Evolutionary conservation across 257 asterid species (phyloP).

Genomic region (Forsythia suspensa): DNA sequence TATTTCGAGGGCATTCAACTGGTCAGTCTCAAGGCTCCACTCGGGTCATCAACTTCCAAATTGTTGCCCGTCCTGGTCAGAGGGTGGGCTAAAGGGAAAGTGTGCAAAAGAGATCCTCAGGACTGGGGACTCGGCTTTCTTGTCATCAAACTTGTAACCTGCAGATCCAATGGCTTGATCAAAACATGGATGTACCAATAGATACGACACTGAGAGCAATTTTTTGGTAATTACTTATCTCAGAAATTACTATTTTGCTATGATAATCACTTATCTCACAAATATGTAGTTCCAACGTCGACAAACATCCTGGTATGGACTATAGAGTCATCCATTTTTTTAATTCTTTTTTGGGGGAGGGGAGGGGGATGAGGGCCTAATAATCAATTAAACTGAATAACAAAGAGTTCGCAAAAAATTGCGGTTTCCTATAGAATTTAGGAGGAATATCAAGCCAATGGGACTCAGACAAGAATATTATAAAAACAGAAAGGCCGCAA

Average conservation of each 20-base stretch:
- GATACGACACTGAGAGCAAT: background rate
- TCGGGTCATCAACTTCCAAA: slow-evolving; percentile 20
- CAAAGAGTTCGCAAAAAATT: background rate
- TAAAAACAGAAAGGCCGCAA: slow-evolving; percentile 8
- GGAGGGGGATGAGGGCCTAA: background rate
- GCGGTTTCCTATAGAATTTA: background rate
- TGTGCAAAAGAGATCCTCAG: slow-evolving; percentile 56
- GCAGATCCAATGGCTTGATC: slow-evolving; percentile 22
- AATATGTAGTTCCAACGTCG: background rate
- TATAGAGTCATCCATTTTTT: background rate
- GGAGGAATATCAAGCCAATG: background rate
- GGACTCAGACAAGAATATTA: background rate
- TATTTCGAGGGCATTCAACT: background rate
- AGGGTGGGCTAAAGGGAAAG: slow-evolving; percentile 65
- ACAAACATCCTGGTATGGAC: background rate
- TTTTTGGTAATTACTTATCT: background rate
- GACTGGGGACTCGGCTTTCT: slow-evolving; percentile 55
- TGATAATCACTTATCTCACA: background rate
- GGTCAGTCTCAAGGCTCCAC: background rate
- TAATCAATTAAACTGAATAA: background rate
- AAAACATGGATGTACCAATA: background rate
- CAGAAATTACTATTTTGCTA: background rate
- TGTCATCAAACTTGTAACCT: slow-evolving; percentile 78
- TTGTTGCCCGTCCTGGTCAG: slow-evolving; percentile 37
- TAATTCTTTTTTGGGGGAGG: background rate